Base-by-base conservation (phyloP, 2,329 filamentous ascomycete species). In the Coniochaeta sp. region DNA sequence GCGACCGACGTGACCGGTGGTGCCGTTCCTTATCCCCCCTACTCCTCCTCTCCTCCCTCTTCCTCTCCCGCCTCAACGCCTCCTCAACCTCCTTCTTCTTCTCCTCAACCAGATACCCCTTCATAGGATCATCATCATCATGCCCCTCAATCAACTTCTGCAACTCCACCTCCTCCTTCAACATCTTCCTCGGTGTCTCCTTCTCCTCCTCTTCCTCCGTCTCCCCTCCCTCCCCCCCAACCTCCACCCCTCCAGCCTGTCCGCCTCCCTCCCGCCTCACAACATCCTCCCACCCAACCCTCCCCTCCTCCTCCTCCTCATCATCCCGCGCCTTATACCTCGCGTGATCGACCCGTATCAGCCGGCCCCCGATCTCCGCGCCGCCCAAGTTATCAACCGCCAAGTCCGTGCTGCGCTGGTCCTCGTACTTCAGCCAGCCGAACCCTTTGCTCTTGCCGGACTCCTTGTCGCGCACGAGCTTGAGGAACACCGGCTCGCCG, bases 81-180 rank as follows among this genome's bases (percentile, higher is more conserved):
- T 81, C 79, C 51, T 87, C 83, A 12, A 96, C 81, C 65, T 96
- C 89, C 65, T 90, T 89, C 69, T 88, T 91, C 78, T 97, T 96
- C 70, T 95, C 87, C 57, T 92, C 82, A 49, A 96, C 83, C 57
- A 97, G 66, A 61, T 89, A 96, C 32, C 82, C 83, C 70, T 96
- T 96, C 94, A 99, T 99, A 0, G 94, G 94, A 66, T 99, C 94
- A 55, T 97, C 92, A 22, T 96, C 91, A 58, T 97, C 94, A 57
- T 95, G 87, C 14, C 92, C 85, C 51, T 80, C 73, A 50, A 95
- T 82, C 52, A 97, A 67, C 42, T 83, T 78, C 49, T 82, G 82
- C 48, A 97, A 70, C 65, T 97, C 91, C 51, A 75, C 73, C 71
- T 97, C 91, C 64, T 96, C 91, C 55, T 83, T 86, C 10, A 96